Evolutionary conservation across 805 yeast species (phyloP).

Genomic region (Ogataea trehalophila): DNA sequence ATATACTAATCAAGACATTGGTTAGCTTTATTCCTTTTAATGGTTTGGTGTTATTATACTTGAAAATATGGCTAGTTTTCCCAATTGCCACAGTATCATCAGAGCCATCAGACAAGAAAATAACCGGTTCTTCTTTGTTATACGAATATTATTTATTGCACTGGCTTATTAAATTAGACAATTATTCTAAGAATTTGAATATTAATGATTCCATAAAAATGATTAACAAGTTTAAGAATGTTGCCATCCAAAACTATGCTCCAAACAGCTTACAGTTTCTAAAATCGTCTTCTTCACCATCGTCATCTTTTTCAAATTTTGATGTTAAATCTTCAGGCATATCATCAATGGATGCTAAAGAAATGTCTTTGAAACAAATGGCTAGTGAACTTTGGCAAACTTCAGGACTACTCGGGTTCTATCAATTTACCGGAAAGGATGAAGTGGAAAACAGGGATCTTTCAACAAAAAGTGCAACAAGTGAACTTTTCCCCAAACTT

Average conservation of each 20-base stretch:
- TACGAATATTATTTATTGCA: conserved; percentile 40
- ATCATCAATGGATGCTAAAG: no score
- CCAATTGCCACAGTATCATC: conserved; percentile 29
- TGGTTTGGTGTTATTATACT: conserved; percentile 40
- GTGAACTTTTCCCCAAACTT: not conserved
- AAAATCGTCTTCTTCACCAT: not conserved
- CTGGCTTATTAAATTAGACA: conserved; percentile 45
- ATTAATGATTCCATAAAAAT: conserved; percentile 6
- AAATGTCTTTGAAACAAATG: no score
- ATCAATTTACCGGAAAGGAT: not conserved
- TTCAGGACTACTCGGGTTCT: no score
- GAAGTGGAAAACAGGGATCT: not conserved
- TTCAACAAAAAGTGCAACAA: not conserved
- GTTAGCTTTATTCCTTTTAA: conserved; percentile 51
- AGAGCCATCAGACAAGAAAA: conserved; percentile 24
- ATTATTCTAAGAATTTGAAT: conserved; percentile 11
- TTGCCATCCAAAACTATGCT: conserved; percentile 11
- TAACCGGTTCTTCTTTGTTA: conserved; percentile 51
- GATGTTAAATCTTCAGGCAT: no score
- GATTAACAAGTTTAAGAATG: conserved; percentile 9
- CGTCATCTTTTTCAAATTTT: not conserved
- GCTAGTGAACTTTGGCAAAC: no score
- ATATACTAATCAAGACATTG: conserved; percentile 33
- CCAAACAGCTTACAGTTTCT: conserved; percentile 8
- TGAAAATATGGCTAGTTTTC: conserved; percentile 58